Conservation (phyloP, 805 yeast species). For the Metschnikowia koreensis region DNA sequence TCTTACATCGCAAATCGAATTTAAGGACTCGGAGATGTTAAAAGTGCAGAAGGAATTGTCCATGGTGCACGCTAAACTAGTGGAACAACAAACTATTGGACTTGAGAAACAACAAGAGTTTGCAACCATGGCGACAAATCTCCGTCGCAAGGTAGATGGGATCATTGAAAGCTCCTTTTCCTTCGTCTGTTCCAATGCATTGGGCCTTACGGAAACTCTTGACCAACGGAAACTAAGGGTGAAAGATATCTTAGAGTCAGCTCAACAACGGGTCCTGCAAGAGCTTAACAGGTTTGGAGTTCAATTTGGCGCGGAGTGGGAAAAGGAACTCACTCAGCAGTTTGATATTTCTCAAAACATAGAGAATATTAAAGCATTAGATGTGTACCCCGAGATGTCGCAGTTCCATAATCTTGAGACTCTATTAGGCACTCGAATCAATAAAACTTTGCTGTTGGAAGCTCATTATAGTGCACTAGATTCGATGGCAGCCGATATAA, state of each 20-base stretch:
- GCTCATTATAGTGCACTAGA: not conserved
- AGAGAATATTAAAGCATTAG: not conserved
- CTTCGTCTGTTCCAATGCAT: not conserved
- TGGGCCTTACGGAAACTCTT: not conserved
- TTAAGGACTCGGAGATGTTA: not conserved
- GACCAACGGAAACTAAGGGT: not conserved
- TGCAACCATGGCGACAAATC: not conserved
- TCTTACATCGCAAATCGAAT: not conserved
- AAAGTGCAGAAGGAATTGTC: not conserved
- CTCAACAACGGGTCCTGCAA: not conserved
- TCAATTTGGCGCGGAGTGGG: slow-evolving; percentile 1
- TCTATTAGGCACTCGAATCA: not conserved
- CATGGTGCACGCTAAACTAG: not conserved
- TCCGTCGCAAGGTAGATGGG: not conserved
- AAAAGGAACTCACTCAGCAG: not conserved
- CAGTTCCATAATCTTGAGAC: not conserved
- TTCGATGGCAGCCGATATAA: not conserved
- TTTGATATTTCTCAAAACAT: slow-evolving; percentile 1
- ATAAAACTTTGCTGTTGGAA: not conserved
- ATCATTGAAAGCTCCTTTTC: not conserved
- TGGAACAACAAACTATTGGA: not conserved
- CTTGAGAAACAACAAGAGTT: not conserved
- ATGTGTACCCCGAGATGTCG: slow-evolving; percentile 1
- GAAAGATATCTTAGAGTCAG: not conserved
- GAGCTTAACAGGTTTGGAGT: not conserved